Conservation (phyloP, 768 basidiomycete species). For the Harrya chromipes region DNA sequence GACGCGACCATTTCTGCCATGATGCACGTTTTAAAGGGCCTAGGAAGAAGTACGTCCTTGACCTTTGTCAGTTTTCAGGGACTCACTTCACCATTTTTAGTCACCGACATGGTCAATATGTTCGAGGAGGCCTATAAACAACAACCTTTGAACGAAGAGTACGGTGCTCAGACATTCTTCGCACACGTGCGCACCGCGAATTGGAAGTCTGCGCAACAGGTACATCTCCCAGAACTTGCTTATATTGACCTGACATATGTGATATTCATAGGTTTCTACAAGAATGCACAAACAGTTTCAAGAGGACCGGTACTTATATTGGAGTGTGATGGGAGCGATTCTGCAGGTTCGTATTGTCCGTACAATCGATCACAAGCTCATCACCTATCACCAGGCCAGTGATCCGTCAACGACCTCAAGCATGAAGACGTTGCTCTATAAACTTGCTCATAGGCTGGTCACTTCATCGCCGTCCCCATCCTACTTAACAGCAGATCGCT, state of each 20-base stretch:
- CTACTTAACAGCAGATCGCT: constrained; percentile 67
- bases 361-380: constrained; percentile 9
- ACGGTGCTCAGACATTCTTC: constrained; percentile 81
- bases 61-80: not conserved
- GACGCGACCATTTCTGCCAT: constrained; percentile 75
- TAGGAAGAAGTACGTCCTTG: constrained; percentile 57
- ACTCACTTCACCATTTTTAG: constrained; percentile 30
- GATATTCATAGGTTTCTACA: constrained; percentile 57
- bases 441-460: constrained; percentile 74
- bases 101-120: constrained; percentile 79
- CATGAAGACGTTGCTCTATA: constrained; percentile 68
- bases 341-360: constrained; percentile 56
- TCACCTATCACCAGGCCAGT: constrained; percentile 52
- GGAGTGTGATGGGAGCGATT: constrained; percentile 76
- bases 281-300: constrained; percentile 84
- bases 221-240: constrained; percentile 26
- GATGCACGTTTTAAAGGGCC: constrained; percentile 77
- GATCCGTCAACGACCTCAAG: constrained; percentile 57
- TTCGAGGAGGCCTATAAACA: constrained; percentile 85
- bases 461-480: constrained; percentile 61
- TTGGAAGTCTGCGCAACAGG: constrained; percentile 87
- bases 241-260: constrained; percentile 1
- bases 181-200: constrained; percentile 75
- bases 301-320: constrained; percentile 77
- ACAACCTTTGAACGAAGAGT: constrained; percentile 77